Percentiles rank a stretch among this genome's conserved stretches.
These are phyloP conservation scores for Schizophyllum commune DNA, from an alignment of 1,284 basidiomycete genomes.

Conservation along the genomic window DNA sequence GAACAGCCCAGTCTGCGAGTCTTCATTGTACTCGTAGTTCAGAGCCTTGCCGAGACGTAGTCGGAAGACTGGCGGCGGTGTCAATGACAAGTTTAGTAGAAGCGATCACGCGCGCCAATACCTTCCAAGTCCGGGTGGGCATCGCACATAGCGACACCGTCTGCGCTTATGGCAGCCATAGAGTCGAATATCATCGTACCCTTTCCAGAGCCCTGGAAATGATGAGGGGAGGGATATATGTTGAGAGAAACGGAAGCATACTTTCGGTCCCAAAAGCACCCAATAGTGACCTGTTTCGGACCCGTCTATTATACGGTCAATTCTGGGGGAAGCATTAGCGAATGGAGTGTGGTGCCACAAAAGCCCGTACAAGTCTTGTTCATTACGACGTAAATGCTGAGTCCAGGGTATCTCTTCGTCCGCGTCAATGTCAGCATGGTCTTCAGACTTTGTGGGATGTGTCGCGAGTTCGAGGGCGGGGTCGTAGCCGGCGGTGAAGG, in stretches of 20 bases:
- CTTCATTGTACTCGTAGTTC: conserved; percentile 77
- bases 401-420: conserved; percentile 39
- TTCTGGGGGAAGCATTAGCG: conserved; percentile 11
- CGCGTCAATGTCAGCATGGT: conserved; percentile 19
- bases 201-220: conserved; percentile 51
- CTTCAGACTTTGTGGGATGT: conserved; percentile 22
- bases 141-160: conserved; percentile 50
- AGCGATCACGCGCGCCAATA: background rate
- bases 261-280: conserved; percentile 72
- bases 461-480: conserved; percentile 70
- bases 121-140: conserved; percentile 45
- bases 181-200: conserved; percentile 78
- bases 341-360: too few relatives aligned
- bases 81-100: background rate
- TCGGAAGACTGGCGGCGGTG: conserved; percentile 68
- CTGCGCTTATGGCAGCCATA: conserved; percentile 68
- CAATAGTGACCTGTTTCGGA: conserved; percentile 67
- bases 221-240: conserved; percentile 1
- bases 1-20: conserved; percentile 71
- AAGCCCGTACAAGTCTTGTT: conserved; percentile 46
- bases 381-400: conserved; percentile 58
- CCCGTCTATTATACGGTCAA: conserved; percentile 74
- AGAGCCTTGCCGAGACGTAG: conserved; percentile 75
- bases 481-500: conserved; percentile 63
- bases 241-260: conserved; percentile 17